phyloP scores from a whole-genome alignment of 1,284 basidiomycete species.

The Fereydounia khargensis region DNA sequence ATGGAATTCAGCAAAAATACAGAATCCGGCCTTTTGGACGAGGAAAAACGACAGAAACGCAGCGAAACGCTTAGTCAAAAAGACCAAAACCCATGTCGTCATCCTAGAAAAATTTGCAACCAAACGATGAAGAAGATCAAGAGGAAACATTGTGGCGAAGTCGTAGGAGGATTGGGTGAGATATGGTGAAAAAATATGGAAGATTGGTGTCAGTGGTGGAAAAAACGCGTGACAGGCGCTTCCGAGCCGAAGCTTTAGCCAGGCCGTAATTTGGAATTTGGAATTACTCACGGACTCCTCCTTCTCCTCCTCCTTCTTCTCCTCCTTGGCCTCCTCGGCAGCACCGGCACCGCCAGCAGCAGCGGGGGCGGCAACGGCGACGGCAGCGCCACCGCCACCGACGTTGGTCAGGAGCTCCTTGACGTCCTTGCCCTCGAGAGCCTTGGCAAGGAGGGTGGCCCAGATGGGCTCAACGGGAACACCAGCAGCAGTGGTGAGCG shows the following conservation, averaged over 20 bases:
- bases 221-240: neutral
- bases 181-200: neutral
- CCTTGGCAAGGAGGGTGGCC: constrained; percentile 93
- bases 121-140: neutral
- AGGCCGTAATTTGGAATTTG: neutral
- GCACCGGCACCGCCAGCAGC: constrained; percentile 67
- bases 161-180: neutral
- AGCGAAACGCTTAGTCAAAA: constrained; percentile 46
- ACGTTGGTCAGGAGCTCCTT: constrained; percentile 92
- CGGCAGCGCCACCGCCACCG: constrained; percentile 69
- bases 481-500: constrained; percentile 77
- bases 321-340: constrained; percentile 81
- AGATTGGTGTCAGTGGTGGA: neutral
- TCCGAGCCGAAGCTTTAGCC: neutral
- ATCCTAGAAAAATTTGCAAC: constrained; percentile 8
- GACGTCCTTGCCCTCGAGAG: constrained; percentile 94
- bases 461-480: constrained; percentile 94
- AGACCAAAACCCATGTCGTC: constrained; percentile 57
- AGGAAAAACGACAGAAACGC: neutral
- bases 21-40: no score
- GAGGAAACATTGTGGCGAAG: neutral
- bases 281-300: constrained; percentile 55
- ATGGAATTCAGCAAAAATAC: constrained; percentile 68
- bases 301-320: constrained; percentile 62
- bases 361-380: constrained; percentile 62